Evolutionary conservation across 2,329 filamentous ascomycete species (phyloP).

Genomic region (Fulvia fulva): DNA sequence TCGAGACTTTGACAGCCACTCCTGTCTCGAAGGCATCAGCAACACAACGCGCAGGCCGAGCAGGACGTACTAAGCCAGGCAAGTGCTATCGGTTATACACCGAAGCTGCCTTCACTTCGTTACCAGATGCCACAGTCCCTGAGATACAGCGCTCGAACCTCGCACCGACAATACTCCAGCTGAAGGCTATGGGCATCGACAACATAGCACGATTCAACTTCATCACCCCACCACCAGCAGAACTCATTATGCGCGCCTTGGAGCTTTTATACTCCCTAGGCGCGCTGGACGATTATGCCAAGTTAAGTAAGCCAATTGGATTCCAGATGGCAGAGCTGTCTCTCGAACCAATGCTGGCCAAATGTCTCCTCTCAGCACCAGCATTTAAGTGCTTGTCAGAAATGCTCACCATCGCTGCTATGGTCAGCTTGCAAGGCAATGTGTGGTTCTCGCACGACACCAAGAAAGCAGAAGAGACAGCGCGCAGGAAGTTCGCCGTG

Average conservation of each 20-base stretch:
- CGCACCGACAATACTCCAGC: conserved; percentile 79
- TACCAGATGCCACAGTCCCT: conserved; percentile 72
- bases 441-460: conserved; percentile 80
- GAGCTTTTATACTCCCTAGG: conserved; percentile 85
- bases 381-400: conserved; percentile 77
- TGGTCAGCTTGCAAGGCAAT: conserved; percentile 80
- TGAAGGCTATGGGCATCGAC: conserved; percentile 92
- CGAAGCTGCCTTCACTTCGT: conserved; percentile 61
- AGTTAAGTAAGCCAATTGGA: conserved; percentile 84
- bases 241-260: conserved; percentile 78
- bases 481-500: conserved; percentile 76
- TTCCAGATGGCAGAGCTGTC: conserved; percentile 88
- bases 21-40: conserved; percentile 87
- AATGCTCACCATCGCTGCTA: conserved; percentile 86
- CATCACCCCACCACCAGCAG: conserved; percentile 76
- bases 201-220: conserved; percentile 91
- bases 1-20: conserved; percentile 79
- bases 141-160: conserved; percentile 92
- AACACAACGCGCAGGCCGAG: conserved; percentile 84
- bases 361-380: conserved; percentile 71
- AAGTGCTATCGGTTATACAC: conserved; percentile 95
- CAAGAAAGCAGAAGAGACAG: conserved; percentile 69
- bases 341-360: conserved; percentile 93
- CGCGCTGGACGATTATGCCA: conserved; percentile 83
- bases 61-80: conserved; percentile 81